These are phyloP conservation scores for Loxodes magnus DNA, from an alignment of 73 alveolate species.

Conservation along the genomic window DNA sequence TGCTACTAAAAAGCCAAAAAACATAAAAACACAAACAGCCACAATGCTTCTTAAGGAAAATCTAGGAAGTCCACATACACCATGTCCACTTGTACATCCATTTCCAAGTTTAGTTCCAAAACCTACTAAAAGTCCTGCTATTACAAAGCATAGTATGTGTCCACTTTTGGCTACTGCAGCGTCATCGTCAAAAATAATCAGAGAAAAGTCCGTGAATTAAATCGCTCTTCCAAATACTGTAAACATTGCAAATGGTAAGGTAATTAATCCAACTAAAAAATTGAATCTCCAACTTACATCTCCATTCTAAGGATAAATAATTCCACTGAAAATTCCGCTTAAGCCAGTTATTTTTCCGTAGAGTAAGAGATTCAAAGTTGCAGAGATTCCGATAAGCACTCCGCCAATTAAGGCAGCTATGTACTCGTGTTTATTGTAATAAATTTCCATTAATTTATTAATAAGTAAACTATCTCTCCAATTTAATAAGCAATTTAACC, in stretches of 20 bases:
- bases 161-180: constrained; percentile 23
- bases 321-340: constrained; percentile 42
- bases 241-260: neutral
- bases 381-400: constrained; percentile 48
- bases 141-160: constrained; percentile 41
- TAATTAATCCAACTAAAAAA: constrained; percentile 18
- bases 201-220: too few relatives aligned
- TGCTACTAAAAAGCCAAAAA: constrained; percentile 47
- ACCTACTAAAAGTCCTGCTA: constrained; percentile 89
- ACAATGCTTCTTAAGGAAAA: constrained; percentile 58
- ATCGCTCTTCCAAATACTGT: too few relatives aligned
- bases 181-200: constrained; percentile 15
- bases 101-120: constrained; percentile 88
- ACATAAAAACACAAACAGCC: constrained; percentile 60
- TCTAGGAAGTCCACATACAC: constrained; percentile 95
- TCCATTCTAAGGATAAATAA: constrained; percentile 37
- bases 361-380: constrained; percentile 52
- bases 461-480: too few relatives aligned
- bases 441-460: too few relatives aligned
- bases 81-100: constrained; percentile 98
- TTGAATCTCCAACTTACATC: constrained; percentile 30
- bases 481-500: too few relatives aligned
- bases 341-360: constrained; percentile 85
- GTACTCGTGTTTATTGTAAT: too few relatives aligned
- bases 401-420: constrained; percentile 92